Conservation (phyloP, 164 flowering plant species). For the Piper betle region DNA sequence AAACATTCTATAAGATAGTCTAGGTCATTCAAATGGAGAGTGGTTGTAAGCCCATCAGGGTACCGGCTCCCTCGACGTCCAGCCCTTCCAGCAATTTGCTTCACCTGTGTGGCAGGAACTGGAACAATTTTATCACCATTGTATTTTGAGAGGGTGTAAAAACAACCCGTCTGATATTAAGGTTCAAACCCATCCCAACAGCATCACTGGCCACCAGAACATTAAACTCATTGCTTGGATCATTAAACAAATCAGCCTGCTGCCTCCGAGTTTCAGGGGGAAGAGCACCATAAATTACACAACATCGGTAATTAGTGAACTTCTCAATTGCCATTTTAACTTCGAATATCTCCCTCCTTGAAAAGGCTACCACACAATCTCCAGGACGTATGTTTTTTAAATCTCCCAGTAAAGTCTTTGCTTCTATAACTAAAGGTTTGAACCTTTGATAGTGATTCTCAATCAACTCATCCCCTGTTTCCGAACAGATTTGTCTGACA, state of each 20-base stretch:
- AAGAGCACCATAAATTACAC: conserved; percentile 91
- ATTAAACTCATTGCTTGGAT: conserved; percentile 71
- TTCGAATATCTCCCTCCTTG: conserved; percentile 94
- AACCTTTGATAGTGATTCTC: conserved; percentile 77
- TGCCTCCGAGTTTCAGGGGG: conserved; percentile 93
- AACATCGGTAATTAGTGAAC: conserved; percentile 66
- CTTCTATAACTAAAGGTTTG: conserved; percentile 93
- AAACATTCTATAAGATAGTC: conserved; percentile 75
- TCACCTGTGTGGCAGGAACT: conserved; percentile 79
- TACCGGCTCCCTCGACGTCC: conserved; percentile 92
- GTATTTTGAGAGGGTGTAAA: conserved; percentile 65
- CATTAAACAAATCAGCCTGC: conserved; percentile 81
- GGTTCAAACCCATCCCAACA: conserved; percentile 95
- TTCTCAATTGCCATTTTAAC: conserved; percentile 88
- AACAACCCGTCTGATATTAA: conserved; percentile 81
- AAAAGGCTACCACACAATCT: conserved; percentile 92
- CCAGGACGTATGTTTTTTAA: conserved; percentile 63
- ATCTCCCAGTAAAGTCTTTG: conserved; percentile 73
- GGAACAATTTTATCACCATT: conserved; percentile 82
- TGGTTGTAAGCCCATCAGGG: conserved; percentile 88
- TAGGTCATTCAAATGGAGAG: conserved; percentile 58
- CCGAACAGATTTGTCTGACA: conserved; percentile 57
- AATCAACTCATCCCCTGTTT: conserved; percentile 83
- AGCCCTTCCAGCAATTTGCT: conserved; percentile 97
- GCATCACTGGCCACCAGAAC: conserved; percentile 96